Conservation (phyloP, 768 basidiomycete genomes). For the Paxillus ammoniavirescens region DNA sequence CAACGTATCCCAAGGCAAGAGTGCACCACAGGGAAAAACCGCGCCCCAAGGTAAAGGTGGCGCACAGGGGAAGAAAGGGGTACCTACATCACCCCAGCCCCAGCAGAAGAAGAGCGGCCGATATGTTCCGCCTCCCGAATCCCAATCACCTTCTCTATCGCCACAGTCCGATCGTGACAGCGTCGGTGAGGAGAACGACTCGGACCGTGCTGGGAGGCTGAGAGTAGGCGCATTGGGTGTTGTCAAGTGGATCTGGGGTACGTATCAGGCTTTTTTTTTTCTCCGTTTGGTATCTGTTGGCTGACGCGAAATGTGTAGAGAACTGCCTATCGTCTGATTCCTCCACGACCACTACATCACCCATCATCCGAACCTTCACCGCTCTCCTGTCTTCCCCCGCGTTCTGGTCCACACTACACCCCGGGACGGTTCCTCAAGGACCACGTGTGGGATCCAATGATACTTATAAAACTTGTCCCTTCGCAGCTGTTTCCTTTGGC, state of each 20-base stretch:
- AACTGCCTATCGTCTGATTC: conserved; percentile 10
- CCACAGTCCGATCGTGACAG: conserved; percentile 25
- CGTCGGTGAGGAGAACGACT: conserved; percentile 59
- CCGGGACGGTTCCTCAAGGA: conserved; percentile 42
- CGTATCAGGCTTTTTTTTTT: conserved; percentile 19
- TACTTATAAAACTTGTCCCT: conserved; percentile 30
- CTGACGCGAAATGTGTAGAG: conserved; percentile 12
- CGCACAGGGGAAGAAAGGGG: conserved; percentile 20
- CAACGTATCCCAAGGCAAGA: not conserved
- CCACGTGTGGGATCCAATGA: conserved; percentile 16
- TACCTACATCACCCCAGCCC: conserved; percentile 21
- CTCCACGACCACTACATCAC: not conserved
- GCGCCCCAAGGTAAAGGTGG: conserved; percentile 5
- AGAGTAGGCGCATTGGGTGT: conserved; percentile 68
- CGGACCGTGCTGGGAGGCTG: conserved; percentile 68
- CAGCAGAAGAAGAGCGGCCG: conserved; percentile 32
- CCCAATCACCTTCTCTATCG: conserved; percentile 24
- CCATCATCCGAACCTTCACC: conserved; percentile 2
- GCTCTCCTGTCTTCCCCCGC: conserved; percentile 32
- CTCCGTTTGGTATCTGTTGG: not conserved
- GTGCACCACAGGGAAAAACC: conserved; percentile 1
- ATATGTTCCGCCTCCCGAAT: conserved; percentile 30
- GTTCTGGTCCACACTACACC: conserved; percentile 60
- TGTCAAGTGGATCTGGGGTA: conserved; percentile 62
- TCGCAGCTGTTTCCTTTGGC: conserved; percentile 41